Percentiles rank a stretch among this genome's conserved stretches.
Conservation (phyloP, 83 land plant species). For the Diphasiastrum complanatum region DNA sequence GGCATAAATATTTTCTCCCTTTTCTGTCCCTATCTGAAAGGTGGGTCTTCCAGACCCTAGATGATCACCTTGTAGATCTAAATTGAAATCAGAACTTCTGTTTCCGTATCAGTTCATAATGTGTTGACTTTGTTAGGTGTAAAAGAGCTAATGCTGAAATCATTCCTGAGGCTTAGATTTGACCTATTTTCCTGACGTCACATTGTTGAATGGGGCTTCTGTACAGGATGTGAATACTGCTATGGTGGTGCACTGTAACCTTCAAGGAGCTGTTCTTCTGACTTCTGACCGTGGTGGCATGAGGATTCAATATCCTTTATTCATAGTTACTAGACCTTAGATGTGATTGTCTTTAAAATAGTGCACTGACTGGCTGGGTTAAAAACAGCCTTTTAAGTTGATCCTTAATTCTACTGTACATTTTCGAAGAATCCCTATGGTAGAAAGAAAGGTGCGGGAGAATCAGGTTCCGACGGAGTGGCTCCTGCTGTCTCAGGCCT, state of each 20-base stretch:
- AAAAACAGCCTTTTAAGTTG: not conserved
- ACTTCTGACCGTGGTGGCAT: constrained; percentile 97
- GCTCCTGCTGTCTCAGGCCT: constrained; percentile 29
- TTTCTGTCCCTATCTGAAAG: no score
- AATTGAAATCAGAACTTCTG: no score
- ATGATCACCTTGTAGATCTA: no score
- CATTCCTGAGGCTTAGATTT: not conserved
- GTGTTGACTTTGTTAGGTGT: no score
- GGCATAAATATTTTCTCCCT: no score
- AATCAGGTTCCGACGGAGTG: constrained; percentile 19
- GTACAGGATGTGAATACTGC: constrained; percentile 91
- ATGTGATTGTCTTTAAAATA: not conserved
- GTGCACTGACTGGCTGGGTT: not conserved
- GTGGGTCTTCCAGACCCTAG: no score
- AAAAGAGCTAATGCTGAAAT: no score
- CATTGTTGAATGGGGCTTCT: not conserved
- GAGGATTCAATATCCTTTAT: constrained; percentile 98
- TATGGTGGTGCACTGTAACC: constrained; percentile 66
- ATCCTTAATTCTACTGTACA: constrained; percentile 42
- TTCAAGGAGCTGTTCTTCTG: constrained; percentile 94
- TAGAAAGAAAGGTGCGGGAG: constrained; percentile 55
- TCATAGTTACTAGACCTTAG: not conserved
- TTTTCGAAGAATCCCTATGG: constrained; percentile 98
- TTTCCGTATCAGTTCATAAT: no score
- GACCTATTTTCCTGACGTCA: not conserved